Percentiles rank a stretch among this genome's conserved stretches.
Conservation (phyloP, 495 filamentous ascomycete species). For the Aspergillus avenaceus region DNA sequence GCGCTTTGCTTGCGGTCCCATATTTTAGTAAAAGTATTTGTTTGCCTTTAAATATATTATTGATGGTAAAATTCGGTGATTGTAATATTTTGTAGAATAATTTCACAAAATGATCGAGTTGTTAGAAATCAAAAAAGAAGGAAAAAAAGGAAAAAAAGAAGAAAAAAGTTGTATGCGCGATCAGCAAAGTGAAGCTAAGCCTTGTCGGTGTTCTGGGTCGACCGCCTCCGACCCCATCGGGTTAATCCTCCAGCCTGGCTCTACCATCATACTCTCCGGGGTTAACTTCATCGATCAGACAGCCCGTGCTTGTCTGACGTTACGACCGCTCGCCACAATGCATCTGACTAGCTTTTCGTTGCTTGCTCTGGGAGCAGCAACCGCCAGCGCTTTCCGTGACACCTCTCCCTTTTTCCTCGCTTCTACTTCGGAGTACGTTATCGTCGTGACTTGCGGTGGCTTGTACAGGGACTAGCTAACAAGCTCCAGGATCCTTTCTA, state of each 20-base stretch:
- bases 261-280: constrained; percentile 13
- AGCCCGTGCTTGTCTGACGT: constrained; percentile 9
- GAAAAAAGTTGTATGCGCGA: neutral
- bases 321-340: constrained; percentile 44
- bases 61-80: no score
- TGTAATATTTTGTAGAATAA: no score
- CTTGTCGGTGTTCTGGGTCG: constrained; percentile 15
- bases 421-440: constrained; percentile 70
- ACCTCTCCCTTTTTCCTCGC: constrained; percentile 84
- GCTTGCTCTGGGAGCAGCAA: constrained; percentile 56
- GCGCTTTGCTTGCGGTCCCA: constrained; percentile 57
- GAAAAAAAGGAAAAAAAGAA: neutral
- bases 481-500: constrained; percentile 37
- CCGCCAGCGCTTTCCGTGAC: constrained; percentile 69
- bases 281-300: constrained; percentile 3
- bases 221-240: constrained; percentile 20
- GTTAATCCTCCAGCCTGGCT: constrained; percentile 17
- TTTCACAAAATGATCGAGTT: no score
- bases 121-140: neutral
- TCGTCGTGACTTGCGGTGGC: neutral
- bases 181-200: constrained; percentile 8
- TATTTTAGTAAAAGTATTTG: constrained; percentile 14
- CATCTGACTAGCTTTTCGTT: constrained; percentile 55
- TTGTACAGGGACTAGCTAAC: constrained; percentile 25
- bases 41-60: neutral